A percentile compares a stretch with the other conserved stretches of the same genome.
These are phyloP conservation scores for Euphorbia pulcherrima DNA, from an alignment of 345 rosid species.

Conservation along the genomic window DNA sequence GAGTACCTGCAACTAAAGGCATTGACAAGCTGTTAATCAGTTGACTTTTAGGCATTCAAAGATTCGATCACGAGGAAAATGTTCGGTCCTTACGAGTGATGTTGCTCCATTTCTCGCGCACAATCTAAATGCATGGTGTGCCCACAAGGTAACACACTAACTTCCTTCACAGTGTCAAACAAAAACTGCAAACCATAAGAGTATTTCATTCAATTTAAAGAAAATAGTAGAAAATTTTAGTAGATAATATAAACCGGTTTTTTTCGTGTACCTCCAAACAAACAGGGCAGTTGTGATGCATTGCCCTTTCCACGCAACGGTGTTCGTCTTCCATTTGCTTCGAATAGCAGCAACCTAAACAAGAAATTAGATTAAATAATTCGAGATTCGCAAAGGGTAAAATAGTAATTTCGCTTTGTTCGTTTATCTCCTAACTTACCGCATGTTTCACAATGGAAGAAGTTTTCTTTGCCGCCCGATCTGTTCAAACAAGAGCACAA, in stretches of 20 bases:
- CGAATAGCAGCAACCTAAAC: conserved; percentile 59
- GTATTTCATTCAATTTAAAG: not conserved
- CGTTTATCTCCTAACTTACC: conserved; percentile 40
- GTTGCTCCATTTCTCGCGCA: conserved; percentile 47
- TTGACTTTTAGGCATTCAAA: not conserved
- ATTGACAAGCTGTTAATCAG: not conserved
- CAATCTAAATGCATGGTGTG: conserved; percentile 65
- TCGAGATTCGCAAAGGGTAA: not conserved
- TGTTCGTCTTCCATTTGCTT: conserved; percentile 49
- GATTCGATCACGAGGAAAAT: not conserved
- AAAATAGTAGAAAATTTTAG: not conserved
- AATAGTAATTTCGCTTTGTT: not conserved
- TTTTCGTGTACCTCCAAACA: conserved; percentile 57
- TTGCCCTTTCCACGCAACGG: conserved; percentile 60
- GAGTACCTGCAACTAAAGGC: conserved; percentile 45
- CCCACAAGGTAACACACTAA: conserved; percentile 56
- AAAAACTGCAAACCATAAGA: conserved; percentile 44
- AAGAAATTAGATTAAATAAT: conserved; percentile 12
- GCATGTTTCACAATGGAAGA: conserved; percentile 56
- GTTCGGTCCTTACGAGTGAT: conserved; percentile 34
- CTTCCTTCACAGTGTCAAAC: conserved; percentile 53
- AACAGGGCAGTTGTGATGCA: conserved; percentile 75
- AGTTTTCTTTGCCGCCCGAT: conserved; percentile 59
- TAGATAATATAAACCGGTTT: not conserved
- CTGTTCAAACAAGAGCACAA: conserved; percentile 31